Percentiles rank a stretch among this genome's conserved stretches.
These are phyloP conservation scores for Kuraishia cidri DNA, from an alignment of 805 yeast genomes.

Conservation along the genomic window DNA sequence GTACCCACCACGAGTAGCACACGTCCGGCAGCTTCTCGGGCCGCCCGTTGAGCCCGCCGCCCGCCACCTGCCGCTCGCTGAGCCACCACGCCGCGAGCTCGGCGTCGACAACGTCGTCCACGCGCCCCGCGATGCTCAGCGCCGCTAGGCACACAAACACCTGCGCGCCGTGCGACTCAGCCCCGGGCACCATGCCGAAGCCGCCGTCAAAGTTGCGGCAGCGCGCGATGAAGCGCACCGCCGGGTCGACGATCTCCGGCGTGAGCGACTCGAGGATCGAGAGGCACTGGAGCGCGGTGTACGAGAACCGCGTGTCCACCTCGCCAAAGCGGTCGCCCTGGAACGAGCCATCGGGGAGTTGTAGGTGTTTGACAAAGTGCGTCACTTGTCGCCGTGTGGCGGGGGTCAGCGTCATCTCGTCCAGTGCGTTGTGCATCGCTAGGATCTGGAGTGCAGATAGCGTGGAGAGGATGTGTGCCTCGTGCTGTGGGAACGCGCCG, in stretches of 20 bases:
- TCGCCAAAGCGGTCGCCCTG: slow-evolving; percentile 92
- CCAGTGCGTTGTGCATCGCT: slow-evolving; percentile 53
- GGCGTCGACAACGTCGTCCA: slow-evolving; percentile 38
- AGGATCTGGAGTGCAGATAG: slow-evolving; percentile 81
- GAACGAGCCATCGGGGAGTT: slow-evolving; percentile 61
- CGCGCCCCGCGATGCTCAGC: slow-evolving; percentile 53
- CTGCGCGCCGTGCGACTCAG: slow-evolving; percentile 93
- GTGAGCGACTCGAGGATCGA: slow-evolving; percentile 60
- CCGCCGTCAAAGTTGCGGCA: slow-evolving; percentile 96
- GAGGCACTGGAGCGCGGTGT: slow-evolving; percentile 68
- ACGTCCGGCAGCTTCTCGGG: slow-evolving; percentile 95
- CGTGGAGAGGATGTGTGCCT: slow-evolving; percentile 79
- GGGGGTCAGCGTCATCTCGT: slow-evolving; percentile 9
- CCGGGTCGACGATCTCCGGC: slow-evolving; percentile 39
- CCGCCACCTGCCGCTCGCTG: slow-evolving; percentile 76
- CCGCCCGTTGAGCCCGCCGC: slow-evolving; percentile 93
- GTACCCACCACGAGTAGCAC: slow-evolving; percentile 98
- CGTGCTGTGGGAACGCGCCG: slow-evolving; percentile 85
- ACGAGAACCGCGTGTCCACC: slow-evolving; percentile 85
- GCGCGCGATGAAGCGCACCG: slow-evolving; percentile 51
- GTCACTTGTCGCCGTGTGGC: slow-evolving; percentile 18
- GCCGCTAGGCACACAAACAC: slow-evolving; percentile 82
- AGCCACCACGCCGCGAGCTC: slow-evolving; percentile 75
- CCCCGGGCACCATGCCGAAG: slow-evolving; percentile 88
- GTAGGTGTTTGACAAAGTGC: slow-evolving; percentile 32